Evolutionary conservation across 2,329 filamentous ascomycete genomes (phyloP).

Genomic region (Cordyceps cicadae): DNA sequence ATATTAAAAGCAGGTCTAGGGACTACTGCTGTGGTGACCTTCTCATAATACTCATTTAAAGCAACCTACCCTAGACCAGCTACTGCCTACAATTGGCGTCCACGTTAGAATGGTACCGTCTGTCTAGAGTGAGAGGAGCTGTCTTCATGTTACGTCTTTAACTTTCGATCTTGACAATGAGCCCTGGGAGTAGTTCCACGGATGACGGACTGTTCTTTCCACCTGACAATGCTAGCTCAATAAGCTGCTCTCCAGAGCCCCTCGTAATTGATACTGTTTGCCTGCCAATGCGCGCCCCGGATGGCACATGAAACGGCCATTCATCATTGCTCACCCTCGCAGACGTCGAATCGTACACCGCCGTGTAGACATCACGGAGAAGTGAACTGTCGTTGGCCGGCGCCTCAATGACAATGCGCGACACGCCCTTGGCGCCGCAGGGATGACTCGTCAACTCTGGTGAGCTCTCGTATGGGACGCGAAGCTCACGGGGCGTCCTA

Average conservation of each 20-base stretch:
- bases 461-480: conserved; percentile 39
- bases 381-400: conserved; percentile 15
- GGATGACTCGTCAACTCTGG: conserved; percentile 34
- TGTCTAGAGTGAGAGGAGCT: neutral
- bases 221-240: conserved; percentile 14
- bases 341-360: conserved; percentile 17
- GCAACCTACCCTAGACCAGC: too few relatives aligned
- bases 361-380: conserved; percentile 20
- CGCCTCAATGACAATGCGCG: conserved; percentile 32
- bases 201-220: conserved; percentile 12
- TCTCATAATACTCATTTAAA: too few relatives aligned
- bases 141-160: neutral
- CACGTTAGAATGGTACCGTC: neutral
- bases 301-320: conserved; percentile 15
- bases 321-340: neutral
- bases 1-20: too few relatives aligned
- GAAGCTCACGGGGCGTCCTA: conserved; percentile 43
- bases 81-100: too few relatives aligned
- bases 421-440: conserved; percentile 42
- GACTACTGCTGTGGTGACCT: too few relatives aligned
- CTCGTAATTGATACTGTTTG: conserved; percentile 6
- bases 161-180: conserved; percentile 15
- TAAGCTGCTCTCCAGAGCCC: conserved; percentile 1
- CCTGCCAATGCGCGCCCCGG: neutral
- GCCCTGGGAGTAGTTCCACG: conserved; percentile 15